Base-by-base conservation (phyloP, 805 yeast genomes). In the Ogataea ganodermae region DNA sequence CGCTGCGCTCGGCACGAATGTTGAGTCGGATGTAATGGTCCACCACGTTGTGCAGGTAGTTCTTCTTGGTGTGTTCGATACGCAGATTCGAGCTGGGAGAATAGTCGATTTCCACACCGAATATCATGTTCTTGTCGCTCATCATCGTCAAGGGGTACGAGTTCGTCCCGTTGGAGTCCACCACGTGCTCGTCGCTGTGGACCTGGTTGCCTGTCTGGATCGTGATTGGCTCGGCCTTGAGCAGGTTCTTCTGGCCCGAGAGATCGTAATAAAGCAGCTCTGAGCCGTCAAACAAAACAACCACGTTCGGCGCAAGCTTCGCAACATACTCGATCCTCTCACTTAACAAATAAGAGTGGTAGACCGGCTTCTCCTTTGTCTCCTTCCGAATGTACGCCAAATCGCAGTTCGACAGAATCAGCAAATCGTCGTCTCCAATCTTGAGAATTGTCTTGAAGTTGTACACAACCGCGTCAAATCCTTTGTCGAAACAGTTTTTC, bases 61-160 rank as follows among this genome's bases (percentile, higher is more conserved):
- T 66, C 46, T 70, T 72, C 40, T 71, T 71, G 21, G 70, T 71
- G 1, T 70, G 60, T 35, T 61, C 66, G 13, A 67, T 39, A 28
- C 52, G 59, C 26, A 67, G 43, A 48, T 59, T 62, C 14, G 58
- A 45, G 21, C 45, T 46, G 4, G 50, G 35, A 2, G 53, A 53
- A 40, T 57, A 58, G 45, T 76, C 80, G 8, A 76, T 61, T 45
- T 78, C 82, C n/a, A 77, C 59, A 4, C 82, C 79, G 44, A 75
- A 66, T 6, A 78, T 62, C 42, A 76, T 63, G 27, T 80, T 81
- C 46, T 78, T 75, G 28, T 67, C 70, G n/a, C 67, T 52, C 28
- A 76, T 63, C 27, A 75, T 64, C 4, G 78, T 72, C 18, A 79
- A 60, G 0, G 84, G 84, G 56, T 78, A 79, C n/a, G 75, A 67